Evolutionary conservation across 2,329 filamentous ascomycete genomes (phyloP), one percentile per base, ranked within the genome.

Genomic region (Aspergillus spinulosporus): DNA sequence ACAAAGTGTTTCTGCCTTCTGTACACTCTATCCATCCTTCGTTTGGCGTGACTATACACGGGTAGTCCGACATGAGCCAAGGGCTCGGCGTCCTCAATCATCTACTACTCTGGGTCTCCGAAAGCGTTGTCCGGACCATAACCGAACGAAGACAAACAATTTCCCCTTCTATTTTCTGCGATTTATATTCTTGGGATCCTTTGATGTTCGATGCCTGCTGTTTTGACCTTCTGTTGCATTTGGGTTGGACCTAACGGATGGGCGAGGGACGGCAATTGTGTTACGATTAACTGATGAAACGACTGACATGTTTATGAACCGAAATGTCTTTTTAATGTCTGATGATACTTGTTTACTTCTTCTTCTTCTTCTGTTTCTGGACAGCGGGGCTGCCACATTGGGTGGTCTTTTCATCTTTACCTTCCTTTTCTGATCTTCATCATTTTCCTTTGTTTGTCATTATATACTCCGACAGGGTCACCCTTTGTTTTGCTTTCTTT

Each of bases 201-300:
- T 54, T 21, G 21, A 47, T 32, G 36, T 52, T 52, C 51, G 11
- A 21, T 53, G 50, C 21, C 21, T 21, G 21, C 21, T 21, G 21
- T 21, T 21, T 21, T 21, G 21, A 36, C 39, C 48, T 56, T 56
- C 29, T 54, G 55, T 61, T 64, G 61, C 61, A 64, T 64, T 39
- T 44, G 52, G 54, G 60, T 58, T 57, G 45, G 54, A 48, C 37
- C 50, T 48, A 49, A 43, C 37, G 45, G 51, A 42, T 58, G 56
- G 54, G 52, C 59, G 49, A 51, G 54, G 52, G 56, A 56, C 52
- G 62, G 62, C 55, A 56, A 49, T 60, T 59, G 50, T 62, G 52
- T 61, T 59, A 64, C 56, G 62, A 64, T 60, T 61, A 52, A 21
- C 42, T 64, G 60, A 63, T 59, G 63, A 64, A 64, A 64, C 49